Conservation (phyloP, 176 grass and related monocot species). For the Pharus latifolius region DNA sequence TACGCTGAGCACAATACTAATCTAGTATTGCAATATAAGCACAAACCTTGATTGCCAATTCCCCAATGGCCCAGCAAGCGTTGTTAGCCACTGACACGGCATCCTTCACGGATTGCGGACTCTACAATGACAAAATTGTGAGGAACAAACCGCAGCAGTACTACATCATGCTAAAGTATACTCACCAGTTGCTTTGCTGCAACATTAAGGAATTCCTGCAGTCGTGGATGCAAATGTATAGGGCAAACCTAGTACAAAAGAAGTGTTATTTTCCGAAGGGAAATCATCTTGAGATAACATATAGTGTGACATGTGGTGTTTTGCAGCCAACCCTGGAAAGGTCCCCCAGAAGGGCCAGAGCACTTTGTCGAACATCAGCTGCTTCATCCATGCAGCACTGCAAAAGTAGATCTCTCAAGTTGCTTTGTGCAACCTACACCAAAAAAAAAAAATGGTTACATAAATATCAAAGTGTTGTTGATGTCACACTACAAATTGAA, state of each 20-base stretch:
- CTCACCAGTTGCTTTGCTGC: constrained; percentile 89
- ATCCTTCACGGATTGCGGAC: constrained; percentile 61
- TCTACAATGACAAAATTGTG: constrained; percentile 44
- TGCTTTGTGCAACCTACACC: constrained; percentile 77
- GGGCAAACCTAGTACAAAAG: constrained; percentile 64
- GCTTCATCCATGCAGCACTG: constrained; percentile 90
- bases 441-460: constrained; percentile 2
- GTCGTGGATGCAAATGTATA: constrained; percentile 66
- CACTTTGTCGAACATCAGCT: constrained; percentile 92
- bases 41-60: constrained; percentile 86
- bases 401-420: constrained; percentile 79
- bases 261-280: not conserved
- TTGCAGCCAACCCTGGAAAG: constrained; percentile 69
- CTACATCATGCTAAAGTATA: not conserved
- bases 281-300: not conserved
- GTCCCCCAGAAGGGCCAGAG: constrained; percentile 87
- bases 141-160: not conserved
- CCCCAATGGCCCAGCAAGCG: constrained; percentile 98
- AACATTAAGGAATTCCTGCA: constrained; percentile 83
- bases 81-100: constrained; percentile 92
- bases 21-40: not conserved
- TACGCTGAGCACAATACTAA: not conserved
- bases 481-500: constrained; percentile 11
- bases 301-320: not conserved
- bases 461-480: not conserved